Evolutionary conservation across 1,284 basidiomycete genomes (phyloP), one percentile per base, ranked within the genome.

Genomic region (Boletellus deceptivus): DNA sequence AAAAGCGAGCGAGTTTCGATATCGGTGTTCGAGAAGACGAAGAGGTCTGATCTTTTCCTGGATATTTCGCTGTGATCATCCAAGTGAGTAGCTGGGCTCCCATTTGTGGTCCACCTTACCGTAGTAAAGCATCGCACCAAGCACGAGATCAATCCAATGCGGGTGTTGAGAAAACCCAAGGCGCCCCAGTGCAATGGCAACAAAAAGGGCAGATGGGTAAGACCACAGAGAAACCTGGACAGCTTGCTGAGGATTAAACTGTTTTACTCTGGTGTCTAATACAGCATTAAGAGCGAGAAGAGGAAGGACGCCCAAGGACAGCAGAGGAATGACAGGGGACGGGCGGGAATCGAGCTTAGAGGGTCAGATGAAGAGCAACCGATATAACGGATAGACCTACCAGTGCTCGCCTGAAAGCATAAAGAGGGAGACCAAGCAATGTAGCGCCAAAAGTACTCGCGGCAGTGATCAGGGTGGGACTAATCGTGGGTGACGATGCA

Each of bases 1-100:
- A 91, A 16, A 86, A 81, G 51, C 83, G 79, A 59, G 80, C 65
- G n/a, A 85, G 68, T 43, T 81, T 79, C 29, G 78, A 77, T 20
- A 77, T 74, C 4, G 84, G 78, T 11, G 78, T 80, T 46, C 78
- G 74, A 4, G 76, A 68, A 14, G 71, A 70, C 13, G 74, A 65
- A 37, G 77, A 64, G 7, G 72, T 60, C 51, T 79, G 76, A 36
- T 72, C 63, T 55, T 68, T 73, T 40, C 72, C 70, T 3, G 80
- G 80, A 56, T 79, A 79, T 70, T 82, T 77, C 29, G 83, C 87
- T 86, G 46, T 33, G 40, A 43, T 20, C 24, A 47, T 40, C 2
- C 33, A 16, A 11, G 35, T 58, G 51, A 62, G 52, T 34, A 38
- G 7, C 42, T 5, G 39, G 5, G 25, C 22, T 31, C 14, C 3